Evolutionary conservation across 345 rosid genomes (phyloP), one percentile per base, ranked within the genome.

Genomic region (Populus nigra): DNA sequence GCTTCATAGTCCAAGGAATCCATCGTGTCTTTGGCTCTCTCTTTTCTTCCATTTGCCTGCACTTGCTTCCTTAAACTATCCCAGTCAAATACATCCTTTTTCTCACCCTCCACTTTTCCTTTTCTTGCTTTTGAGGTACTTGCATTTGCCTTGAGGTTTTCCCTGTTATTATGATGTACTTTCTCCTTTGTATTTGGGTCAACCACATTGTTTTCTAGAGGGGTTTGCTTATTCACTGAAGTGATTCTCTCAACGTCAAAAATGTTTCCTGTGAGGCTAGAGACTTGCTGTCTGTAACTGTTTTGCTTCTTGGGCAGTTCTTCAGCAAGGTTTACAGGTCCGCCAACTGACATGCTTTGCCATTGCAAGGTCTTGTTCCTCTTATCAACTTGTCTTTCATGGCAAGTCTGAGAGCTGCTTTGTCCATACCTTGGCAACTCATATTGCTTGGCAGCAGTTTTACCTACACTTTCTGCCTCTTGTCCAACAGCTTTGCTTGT

Each of bases 1-100:
- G 96, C 93, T 87, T 93, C 94, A 71, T 91, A 95, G 84, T 95
- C 98, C 45, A 93, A 57, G 23, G 99, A 89, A 85, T 95, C 97
- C 93, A 80, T 84, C 38, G 85, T 72, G 27, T 88, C 90, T 70
- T 72, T 57, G 78, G 86, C 85, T 85, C 89, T 86, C 82, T 88
- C 94, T 71, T 80, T 86, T 77, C 12, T 84, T 77, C 70, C 79
- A 74, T 81, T 83, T 69, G 71, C 73, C 73, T 71, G 84, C 72
- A 78, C 98, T 50, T 89, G 83, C 74, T 78, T 87, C 82, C 99
- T 87, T 69, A 95, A 83, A 67, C 76, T 72, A 75, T 95, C 99
- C 99, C 99, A 95, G 74, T 95, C 91, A 79, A 83, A 71, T 79
- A 84, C 77, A 67, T 83, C 83, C 67, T 82, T 90, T 71, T 84